These are phyloP conservation scores for Physcomitrium patens DNA, from an alignment of 225 moss, liverwort and hornwort genomes.

Conservation along the genomic window DNA sequence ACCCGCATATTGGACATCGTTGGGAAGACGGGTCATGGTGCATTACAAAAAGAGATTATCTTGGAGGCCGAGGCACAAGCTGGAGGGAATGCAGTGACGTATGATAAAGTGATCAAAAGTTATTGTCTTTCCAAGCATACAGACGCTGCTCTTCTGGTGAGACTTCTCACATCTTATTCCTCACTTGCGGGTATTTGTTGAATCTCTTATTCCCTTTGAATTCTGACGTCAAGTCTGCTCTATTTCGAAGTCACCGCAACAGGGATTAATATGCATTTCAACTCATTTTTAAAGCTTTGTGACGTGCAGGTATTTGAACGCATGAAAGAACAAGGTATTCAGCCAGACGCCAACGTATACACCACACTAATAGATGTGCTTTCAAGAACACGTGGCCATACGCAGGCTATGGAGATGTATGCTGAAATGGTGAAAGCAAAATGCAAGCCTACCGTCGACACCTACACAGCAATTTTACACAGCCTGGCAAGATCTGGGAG, in stretches of 20 bases:
- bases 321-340: conserved; percentile 63
- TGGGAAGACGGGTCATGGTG: conserved; percentile 49
- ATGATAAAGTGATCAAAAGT: conserved; percentile 59
- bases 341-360: conserved; percentile 55
- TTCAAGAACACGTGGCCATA: conserved; percentile 64
- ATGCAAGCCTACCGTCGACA: conserved; percentile 60
- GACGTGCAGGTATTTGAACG: conserved; percentile 55
- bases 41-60: conserved; percentile 47
- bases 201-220: too few species aligned
- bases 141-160: conserved; percentile 63
- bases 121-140: conserved; percentile 71
- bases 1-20: conserved; percentile 65
- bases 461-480: conserved; percentile 72
- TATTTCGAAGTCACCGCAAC: not conserved
- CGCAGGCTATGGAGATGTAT: conserved; percentile 62
- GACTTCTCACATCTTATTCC: not conserved
- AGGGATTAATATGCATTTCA: not conserved
- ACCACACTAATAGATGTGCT: conserved; percentile 75
- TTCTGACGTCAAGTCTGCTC: conserved; percentile 1
- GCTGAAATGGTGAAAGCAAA: conserved; percentile 65
- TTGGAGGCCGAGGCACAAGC: conserved; percentile 44
- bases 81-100: conserved; percentile 44
- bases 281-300: not conserved
- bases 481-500: conserved; percentile 69
- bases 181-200: conserved; percentile 8